Conservation (phyloP, 202 grass and related monocot species). For the Hordeum pubiflorum region DNA sequence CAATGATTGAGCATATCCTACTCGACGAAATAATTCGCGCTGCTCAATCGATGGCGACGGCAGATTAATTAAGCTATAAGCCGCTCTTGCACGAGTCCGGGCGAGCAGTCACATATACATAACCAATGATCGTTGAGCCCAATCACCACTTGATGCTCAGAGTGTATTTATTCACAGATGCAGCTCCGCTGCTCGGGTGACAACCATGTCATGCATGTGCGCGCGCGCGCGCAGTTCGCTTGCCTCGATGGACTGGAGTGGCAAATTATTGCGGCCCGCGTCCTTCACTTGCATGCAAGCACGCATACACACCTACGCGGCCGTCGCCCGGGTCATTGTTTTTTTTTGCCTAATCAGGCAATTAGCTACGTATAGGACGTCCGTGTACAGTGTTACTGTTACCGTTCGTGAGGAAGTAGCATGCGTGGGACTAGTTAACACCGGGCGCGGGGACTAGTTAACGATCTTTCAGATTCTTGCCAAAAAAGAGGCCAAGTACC, state of each 20-base stretch:
- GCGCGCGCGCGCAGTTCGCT: background rate
- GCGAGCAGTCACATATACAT: background rate
- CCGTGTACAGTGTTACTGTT: too few species aligned
- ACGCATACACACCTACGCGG: too few species aligned
- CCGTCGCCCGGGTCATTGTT: too few species aligned
- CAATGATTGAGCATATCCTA: background rate
- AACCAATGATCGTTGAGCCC: background rate
- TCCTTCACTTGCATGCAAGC: too few species aligned
- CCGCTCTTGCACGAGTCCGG: background rate
- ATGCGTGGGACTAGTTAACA: background rate
- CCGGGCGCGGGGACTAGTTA: background rate
- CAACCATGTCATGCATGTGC: background rate
- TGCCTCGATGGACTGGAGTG: too few species aligned
- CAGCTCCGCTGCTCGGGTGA: background rate
- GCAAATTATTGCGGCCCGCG: too few species aligned
- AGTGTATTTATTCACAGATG: background rate
- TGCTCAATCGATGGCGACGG: too few species aligned
- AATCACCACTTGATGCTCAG: background rate
- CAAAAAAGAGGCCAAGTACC: slow-evolving; percentile 7
- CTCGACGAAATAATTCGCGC: background rate
- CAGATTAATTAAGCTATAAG: too few species aligned
- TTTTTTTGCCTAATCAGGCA: too few species aligned
- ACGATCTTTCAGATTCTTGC: slow-evolving; percentile 26
- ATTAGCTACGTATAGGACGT: too few species aligned
- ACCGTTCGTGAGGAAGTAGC: too few species aligned